Evolutionary conservation across 768 basidiomycete species (phyloP), one percentile per base, ranked within the genome.

Genomic region (Suillus fuscotomentosus): DNA sequence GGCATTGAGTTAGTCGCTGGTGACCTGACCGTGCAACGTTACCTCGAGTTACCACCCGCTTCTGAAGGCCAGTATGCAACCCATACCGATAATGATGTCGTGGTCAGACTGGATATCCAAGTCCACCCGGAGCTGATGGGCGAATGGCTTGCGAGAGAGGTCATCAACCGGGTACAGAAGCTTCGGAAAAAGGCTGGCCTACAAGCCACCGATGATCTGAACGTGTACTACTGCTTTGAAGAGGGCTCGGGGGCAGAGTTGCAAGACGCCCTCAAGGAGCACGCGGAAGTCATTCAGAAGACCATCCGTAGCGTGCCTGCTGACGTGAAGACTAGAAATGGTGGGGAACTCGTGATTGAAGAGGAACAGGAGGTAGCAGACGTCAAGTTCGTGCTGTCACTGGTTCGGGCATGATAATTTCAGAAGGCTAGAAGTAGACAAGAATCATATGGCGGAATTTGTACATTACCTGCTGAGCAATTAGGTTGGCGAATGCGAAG

Each of bases 121-220:
- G 84, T 90, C 54, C 92, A 97, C 70, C 84, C 90, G 0, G 94
- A 98, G 67, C 84, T 99, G 51, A 87, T 89, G 75, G 82, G 87
- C 60, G 92, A 98, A 80, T 95, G 94, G 82, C 82, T 95, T 31
- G 89, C 93, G 54, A 86, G 97, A 53, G 94, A 97, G 76, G 77
- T 98, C 68, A 90, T 91, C 67, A 97, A 95, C 69, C 90, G 96
- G 61, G 89, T 98, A 50, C 97, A 99, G 80, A 94, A 93, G 74
- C 81, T 98, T 65, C 84, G 97, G 70, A 99, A 99, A 81, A 94
- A 95, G 77, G 95, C 95, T 1, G 95, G 95, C 15, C 81, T 99
- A 67, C 94, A 95, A 77, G 90, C 97, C 22, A 95, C 95, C 8
- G 97, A 99, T 73, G 94, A 97, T 72, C 88, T 98, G 36, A 84